These are phyloP conservation scores for Candolleomyces eurysporus DNA, from an alignment of 768 basidiomycete species.

Conservation along the genomic window DNA sequence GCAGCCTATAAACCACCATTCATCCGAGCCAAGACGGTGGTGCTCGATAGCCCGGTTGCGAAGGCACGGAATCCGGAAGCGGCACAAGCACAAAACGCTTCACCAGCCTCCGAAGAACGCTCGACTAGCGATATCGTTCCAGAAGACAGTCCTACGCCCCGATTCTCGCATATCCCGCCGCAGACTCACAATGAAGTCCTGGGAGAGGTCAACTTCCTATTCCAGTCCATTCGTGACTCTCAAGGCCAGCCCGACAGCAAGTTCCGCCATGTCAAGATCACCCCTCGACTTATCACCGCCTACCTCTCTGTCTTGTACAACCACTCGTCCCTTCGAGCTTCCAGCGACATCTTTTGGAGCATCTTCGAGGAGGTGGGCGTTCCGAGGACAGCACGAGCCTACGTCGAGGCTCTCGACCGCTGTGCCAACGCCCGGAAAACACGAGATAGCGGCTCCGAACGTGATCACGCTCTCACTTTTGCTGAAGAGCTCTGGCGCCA, in stretches of 20 bases:
- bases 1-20: conserved; percentile 77
- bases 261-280: conserved; percentile 59
- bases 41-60: conserved; percentile 24
- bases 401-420: conserved; percentile 66
- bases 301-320: conserved; percentile 77
- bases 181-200: conserved; percentile 73
- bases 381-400: conserved; percentile 50
- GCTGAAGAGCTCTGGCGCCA: conserved; percentile 64
- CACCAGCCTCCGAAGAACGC: not conserved
- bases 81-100: not conserved
- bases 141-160: conserved; percentile 18
- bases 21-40: conserved; percentile 44
- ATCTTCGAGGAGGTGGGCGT: conserved; percentile 46
- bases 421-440: conserved; percentile 47
- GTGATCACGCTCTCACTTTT: conserved; percentile 46
- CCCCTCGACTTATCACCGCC: conserved; percentile 68
- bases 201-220: conserved; percentile 64
- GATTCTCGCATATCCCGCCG: conserved; percentile 61
- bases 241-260: conserved; percentile 19
- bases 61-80: not conserved
- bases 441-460: conserved; percentile 32
- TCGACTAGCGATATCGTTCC: conserved; percentile 1
- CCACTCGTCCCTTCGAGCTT: conserved; percentile 46
- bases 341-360: conserved; percentile 48
- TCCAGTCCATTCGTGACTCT: conserved; percentile 49